Conservation (phyloP, 352 stramenopile species). For the Globisporangium cystogenes region DNA sequence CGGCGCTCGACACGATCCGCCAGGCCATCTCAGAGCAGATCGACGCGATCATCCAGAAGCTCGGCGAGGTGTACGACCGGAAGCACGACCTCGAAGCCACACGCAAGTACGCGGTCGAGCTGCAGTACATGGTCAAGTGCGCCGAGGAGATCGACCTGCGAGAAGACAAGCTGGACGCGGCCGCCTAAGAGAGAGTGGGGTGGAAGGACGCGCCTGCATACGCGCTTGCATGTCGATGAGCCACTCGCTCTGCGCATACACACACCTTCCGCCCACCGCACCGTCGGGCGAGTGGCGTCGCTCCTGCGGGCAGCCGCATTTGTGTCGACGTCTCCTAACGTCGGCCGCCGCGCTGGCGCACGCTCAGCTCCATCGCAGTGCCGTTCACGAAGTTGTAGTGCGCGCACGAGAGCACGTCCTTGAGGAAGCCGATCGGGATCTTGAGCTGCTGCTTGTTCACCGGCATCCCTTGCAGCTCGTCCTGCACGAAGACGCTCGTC, state of each 20-base stretch:
- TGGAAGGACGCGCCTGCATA: neutral
- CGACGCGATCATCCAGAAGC: constrained; percentile 61
- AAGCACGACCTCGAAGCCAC: constrained; percentile 73
- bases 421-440: constrained; percentile 89
- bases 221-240: too few relatives aligned
- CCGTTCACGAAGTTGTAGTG: constrained; percentile 87
- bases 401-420: constrained; percentile 76
- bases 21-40: constrained; percentile 61
- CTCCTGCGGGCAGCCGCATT: too few relatives aligned
- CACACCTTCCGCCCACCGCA: neutral
- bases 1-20: constrained; percentile 52
- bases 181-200: neutral
- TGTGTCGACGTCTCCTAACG: too few relatives aligned
- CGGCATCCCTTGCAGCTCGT: constrained; percentile 87
- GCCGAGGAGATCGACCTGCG: constrained; percentile 70
- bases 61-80: constrained; percentile 71
- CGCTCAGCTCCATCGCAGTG: constrained; percentile 66
- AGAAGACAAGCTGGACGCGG: constrained; percentile 67
- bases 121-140: constrained; percentile 88
- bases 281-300: too few relatives aligned
- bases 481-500: constrained; percentile 15
- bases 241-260: neutral
- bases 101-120: constrained; percentile 60
- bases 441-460: constrained; percentile 97
- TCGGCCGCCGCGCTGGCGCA: constrained; percentile 71